A percentile compares a stretch with the other conserved stretches of the same genome.
Evolutionary conservation across 1,284 basidiomycete genomes (phyloP).

Genomic region (Termitomyces sp.): DNA sequence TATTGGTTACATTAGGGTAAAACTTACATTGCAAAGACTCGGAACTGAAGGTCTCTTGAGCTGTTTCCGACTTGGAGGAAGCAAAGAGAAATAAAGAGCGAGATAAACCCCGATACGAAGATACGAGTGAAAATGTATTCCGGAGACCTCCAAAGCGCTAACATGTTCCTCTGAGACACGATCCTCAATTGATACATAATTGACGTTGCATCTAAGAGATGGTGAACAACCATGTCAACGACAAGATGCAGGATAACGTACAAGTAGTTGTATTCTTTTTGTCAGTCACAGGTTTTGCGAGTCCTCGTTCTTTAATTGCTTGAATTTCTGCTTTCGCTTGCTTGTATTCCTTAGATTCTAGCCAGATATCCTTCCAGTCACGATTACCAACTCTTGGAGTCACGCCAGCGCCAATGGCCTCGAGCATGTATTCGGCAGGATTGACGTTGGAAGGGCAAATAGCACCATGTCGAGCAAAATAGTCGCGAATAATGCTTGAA

Average conservation of each 20-base stretch:
- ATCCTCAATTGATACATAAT: constrained; percentile 76
- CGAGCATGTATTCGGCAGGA: constrained; percentile 59
- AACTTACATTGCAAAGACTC: constrained; percentile 72
- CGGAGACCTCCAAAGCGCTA: constrained; percentile 78
- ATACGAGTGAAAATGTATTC: constrained; percentile 82
- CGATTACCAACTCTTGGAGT: constrained; percentile 57
- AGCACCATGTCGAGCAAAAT: constrained; percentile 68
- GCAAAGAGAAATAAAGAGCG: constrained; percentile 76
- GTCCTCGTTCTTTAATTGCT: constrained; percentile 38
- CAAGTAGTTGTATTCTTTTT: constrained; percentile 39
- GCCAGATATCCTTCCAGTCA: constrained; percentile 79
- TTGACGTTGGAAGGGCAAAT: constrained; percentile 56
- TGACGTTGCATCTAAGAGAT: constrained; percentile 60
- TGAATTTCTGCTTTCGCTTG: constrained; percentile 37
- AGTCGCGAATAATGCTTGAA: constrained; percentile 54
- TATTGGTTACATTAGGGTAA: not conserved
- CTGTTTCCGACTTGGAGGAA: constrained; percentile 73
- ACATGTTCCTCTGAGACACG: constrained; percentile 71
- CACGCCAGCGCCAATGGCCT: constrained; percentile 74
- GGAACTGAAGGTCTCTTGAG: constrained; percentile 75
- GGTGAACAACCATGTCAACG: not conserved
- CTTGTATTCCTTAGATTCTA: constrained; percentile 44
- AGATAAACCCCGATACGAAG: constrained; percentile 74
- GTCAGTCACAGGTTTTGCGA: constrained; percentile 33
- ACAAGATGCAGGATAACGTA: constrained; percentile 26